Base-by-base conservation (phyloP, 2,329 filamentous ascomycete genomes). In the Trichoderma cornu-damae region DNA sequence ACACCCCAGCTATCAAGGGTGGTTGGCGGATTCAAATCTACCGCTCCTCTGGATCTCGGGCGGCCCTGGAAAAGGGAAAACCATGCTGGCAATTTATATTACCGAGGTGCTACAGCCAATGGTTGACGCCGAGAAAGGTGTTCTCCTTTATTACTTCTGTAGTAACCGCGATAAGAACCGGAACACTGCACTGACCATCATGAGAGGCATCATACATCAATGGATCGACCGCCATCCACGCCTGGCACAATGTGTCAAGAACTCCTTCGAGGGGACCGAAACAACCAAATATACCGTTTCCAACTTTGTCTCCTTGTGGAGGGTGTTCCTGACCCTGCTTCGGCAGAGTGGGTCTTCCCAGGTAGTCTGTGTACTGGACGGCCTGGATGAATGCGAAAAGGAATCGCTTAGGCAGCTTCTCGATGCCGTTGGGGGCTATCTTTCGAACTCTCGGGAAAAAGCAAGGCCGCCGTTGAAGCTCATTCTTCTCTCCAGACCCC, bases 181-280 rank as follows among this genome's bases (percentile, higher is more conserved):
- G 16, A 51, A 51, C 24, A 51, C 48, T 4, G 48, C 48, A 32
- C 24, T 51, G 12, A 51, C 48, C 18, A 42, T 51, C 2, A 51
- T 51, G 48, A 51, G 48, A 42, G 48, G 48, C 35, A 51, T 51
- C 48, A 51, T 51, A 42, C 48, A 51, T 42, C 48, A 51, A 51
- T 51, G 48, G 48, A 40, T 51, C 12, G 18, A 22, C 16, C 35
- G 35, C 16, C 48, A 42, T 40, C 35, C 48, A 51, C 35, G 42
- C 24, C 3, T 51, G 12, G 48, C 48, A 11, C 48, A 51, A 42
- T 20, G 22, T 11, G 48, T 51, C 48, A 51, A 14, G 12, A 42
- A 1, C 7, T 40, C 48, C 16, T 51, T 51, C 7, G 48, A 51
- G 12, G 48, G 48, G 3, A 51, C 48, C 22, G 48, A 51, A 51